Evolutionary conservation across 1,284 basidiomycete species (phyloP).

Genomic region (Singerocomus rubriflavus): DNA sequence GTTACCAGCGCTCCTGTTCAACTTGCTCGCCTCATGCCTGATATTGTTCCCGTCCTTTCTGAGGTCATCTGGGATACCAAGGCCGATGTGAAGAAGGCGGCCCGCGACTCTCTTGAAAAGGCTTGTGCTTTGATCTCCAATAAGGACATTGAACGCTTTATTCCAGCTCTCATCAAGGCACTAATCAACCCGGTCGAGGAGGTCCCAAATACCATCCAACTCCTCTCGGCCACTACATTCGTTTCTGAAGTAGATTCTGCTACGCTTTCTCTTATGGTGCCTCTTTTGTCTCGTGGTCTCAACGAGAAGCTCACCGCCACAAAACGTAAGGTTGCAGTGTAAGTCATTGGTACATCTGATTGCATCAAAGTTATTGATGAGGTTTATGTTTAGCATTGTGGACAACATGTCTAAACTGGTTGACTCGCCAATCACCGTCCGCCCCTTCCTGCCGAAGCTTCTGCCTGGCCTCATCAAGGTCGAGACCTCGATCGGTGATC

Average conservation of each 20-base stretch:
- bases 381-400: constrained; percentile 60
- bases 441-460: constrained; percentile 94
- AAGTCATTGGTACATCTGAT: constrained; percentile 33
- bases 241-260: constrained; percentile 99
- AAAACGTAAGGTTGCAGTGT: constrained; percentile 96
- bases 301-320: constrained; percentile 92
- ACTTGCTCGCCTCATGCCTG: constrained; percentile 90
- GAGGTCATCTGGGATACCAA: constrained; percentile 99
- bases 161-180: constrained; percentile 96
- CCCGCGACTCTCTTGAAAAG: constrained; percentile 92
- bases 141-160: constrained; percentile 99
- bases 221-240: constrained; percentile 99
- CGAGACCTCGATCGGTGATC: constrained; percentile 88
- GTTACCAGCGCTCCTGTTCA: constrained; percentile 82
- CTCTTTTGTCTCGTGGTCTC: constrained; percentile 94
- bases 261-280: constrained; percentile 98
- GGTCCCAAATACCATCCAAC: constrained; percentile 93
- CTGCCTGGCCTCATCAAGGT: constrained; percentile 95
- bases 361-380: constrained; percentile 16
- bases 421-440: constrained; percentile 91
- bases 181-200: constrained; percentile 99
- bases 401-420: constrained; percentile 99
- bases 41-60: constrained; percentile 93
- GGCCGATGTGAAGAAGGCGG: constrained; percentile 98
- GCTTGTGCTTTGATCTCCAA: constrained; percentile 93